phyloP scores from a whole-genome alignment of 2,329 filamentous ascomycete genomes.

The Hysterium pulicare region DNA sequence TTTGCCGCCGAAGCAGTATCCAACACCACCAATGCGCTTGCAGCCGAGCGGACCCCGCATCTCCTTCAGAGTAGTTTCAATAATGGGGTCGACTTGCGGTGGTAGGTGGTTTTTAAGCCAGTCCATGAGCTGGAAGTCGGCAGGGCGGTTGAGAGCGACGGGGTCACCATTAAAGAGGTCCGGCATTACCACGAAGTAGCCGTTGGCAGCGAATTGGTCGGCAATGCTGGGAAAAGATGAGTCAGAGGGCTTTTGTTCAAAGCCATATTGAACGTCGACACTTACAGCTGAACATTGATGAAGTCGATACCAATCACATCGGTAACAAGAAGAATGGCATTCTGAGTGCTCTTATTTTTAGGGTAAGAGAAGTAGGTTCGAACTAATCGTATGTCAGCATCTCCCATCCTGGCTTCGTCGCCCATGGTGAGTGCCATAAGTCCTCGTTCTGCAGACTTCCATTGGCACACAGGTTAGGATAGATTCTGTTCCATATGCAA shows the following conservation, averaged over 20 bases:
- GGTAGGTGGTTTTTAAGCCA: constrained; percentile 49
- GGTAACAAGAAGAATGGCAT: constrained; percentile 55
- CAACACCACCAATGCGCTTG: constrained; percentile 45
- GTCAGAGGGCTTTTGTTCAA: constrained; percentile 4
- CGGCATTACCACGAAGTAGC: constrained; percentile 65
- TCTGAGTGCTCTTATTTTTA: constrained; percentile 50
- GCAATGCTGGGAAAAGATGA: constrained; percentile 50
- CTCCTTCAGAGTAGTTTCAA: constrained; percentile 47
- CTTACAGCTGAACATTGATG: constrained; percentile 47
- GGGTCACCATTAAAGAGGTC: constrained; percentile 69
- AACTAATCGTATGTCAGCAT: constrained; percentile 37
- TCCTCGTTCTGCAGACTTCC: no score
- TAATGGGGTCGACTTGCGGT: constrained; percentile 51
- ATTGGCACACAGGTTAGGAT: neutral
- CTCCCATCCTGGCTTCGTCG: no score
- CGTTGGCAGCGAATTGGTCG: constrained; percentile 71
- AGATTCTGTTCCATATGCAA: neutral
- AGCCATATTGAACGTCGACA: neutral
- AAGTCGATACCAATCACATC: constrained; percentile 59
- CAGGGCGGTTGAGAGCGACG: constrained; percentile 47
- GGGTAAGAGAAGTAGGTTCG: constrained; percentile 56
- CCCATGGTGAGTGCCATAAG: no score
- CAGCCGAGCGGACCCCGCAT: constrained; percentile 49
- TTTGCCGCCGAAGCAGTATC: constrained; percentile 53
- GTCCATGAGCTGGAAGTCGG: constrained; percentile 44